Base-by-base conservation (phyloP, 257 asterid species). In the Perilla frutescens region DNA sequence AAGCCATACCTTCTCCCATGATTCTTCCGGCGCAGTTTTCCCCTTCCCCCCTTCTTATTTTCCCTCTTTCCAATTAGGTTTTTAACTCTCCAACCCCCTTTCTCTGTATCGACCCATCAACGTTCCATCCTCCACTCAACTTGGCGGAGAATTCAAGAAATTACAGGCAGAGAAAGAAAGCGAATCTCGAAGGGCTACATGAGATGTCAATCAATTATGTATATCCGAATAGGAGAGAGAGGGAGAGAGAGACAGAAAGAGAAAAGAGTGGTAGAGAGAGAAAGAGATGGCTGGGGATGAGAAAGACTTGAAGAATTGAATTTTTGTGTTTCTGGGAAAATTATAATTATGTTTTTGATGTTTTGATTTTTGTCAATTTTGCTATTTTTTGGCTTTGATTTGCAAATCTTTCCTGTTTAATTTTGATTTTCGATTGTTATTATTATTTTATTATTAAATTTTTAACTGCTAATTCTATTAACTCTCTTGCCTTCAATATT, bases 1-100 rank as follows among this genome's bases (percentile, higher is more conserved):
- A 20, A 61, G 61, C 55, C n/a, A 36, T 57, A 81, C 85, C 83
- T 74, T 78, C 83, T 54, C 76, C 78, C 85, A 81, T 81, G 83
- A 20, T 20, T 20, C 26, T 20, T 20, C 26, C 26, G 71, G 45
- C 69, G 76, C 26, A 60, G 50, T 6, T 57, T 50, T 43, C 58
- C 31, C 34, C 20, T 45, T 44, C 32, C 32, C 10, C 4, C 20
- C 26, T 20, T 20, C 26, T 8, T 6, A 4, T 34, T 20, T 26
- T 58, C 3, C n/a, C 8, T 57, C 68, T 59, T 36, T 39, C 44
- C 3, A n/a, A 34, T 74, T 71, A 6, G 72, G 59, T 68, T 69
- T 20, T 29, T 7, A 14, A 34, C 11, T 63, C 34, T 14, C 12
- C 31, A 54, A 20, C 39, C 40, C 77, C 63, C 73, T 69, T 41